Evolutionary conservation across 192 early-diverging fungal genomes (phyloP).

Genomic region (Coemansia sp.): DNA sequence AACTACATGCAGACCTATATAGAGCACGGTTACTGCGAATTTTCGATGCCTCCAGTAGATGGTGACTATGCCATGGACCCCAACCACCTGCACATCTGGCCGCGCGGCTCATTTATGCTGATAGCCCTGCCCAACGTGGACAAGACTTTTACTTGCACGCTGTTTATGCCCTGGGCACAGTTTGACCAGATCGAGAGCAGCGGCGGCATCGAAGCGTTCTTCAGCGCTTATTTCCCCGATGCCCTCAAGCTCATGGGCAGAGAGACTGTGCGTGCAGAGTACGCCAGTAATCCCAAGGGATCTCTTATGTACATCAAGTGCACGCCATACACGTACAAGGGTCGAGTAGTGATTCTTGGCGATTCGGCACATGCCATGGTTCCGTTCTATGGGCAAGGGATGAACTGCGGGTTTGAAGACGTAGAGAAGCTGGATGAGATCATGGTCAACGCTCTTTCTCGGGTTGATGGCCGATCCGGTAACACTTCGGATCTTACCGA

Average conservation of each 20-base stretch:
- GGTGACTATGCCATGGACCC: slow-evolving; percentile 82
- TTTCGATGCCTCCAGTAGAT: slow-evolving; percentile 74
- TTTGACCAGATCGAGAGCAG: slow-evolving; percentile 72
- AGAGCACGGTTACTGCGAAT: slow-evolving; percentile 88
- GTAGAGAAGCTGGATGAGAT: slow-evolving; percentile 63
- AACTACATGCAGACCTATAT: slow-evolving; percentile 89
- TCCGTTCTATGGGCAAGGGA: slow-evolving; percentile 96
- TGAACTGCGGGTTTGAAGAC: slow-evolving; percentile 99
- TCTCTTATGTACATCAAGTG: slow-evolving; percentile 83
- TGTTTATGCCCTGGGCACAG: slow-evolving; percentile 91
- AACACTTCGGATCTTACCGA: slow-evolving; percentile 38
- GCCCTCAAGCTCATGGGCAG: slow-evolving; percentile 75
- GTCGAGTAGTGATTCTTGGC: slow-evolving; percentile 78
- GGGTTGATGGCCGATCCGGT: slow-evolving; percentile 34
- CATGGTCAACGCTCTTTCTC: slow-evolving; percentile 57
- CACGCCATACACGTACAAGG: slow-evolving; percentile 82
- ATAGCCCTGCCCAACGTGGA: slow-evolving; percentile 96
- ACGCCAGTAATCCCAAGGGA: slow-evolving; percentile 81
- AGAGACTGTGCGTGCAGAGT: slow-evolving; percentile 70
- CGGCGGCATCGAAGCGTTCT: slow-evolving; percentile 67
- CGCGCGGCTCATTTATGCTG: slow-evolving; percentile 93
- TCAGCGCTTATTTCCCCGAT: slow-evolving; percentile 74
- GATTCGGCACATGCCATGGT: slow-evolving; percentile 99
- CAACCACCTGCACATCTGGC: slow-evolving; percentile 97
- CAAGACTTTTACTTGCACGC: slow-evolving; percentile 91